Evolutionary conservation across 441 rosid genomes (phyloP), one percentile per base, ranked within the genome.

Genomic region (Eruca vesicaria): DNA sequence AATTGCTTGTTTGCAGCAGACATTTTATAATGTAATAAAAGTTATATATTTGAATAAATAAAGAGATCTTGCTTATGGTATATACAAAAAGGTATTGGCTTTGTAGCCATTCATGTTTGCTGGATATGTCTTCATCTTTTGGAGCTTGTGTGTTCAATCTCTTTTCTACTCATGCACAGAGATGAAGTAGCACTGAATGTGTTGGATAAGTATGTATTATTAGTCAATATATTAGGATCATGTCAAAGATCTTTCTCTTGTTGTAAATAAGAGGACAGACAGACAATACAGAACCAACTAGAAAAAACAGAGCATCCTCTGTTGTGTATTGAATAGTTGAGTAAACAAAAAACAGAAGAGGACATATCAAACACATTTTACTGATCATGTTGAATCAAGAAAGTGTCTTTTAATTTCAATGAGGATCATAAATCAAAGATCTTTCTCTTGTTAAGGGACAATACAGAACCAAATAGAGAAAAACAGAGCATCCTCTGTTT

Each of bases 401-500:
- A 1, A 23, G 26, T 23, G 26, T 23, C n/a, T n/a, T n/a, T n/a
- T 1, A 23, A 23, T 23, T 23, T 23, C 1, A 23, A 23, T 3
- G 26, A 23, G 1, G 32, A 29, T 0, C 32, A 29, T 5, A 29
- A 29, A 29, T 5, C 32, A 29, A 29, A 29, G 32, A 29, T 29
- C 32, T 29, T 29, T 73, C 20, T 32, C 38, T 66, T 59, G 48
- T 43, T 45, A 74, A 59, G 69, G 72, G 50, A 31, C 9, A 18
- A 53, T 36, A 36, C 57, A 68, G 8, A 69, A 57, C 18, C 33
- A 55, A n/a, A n/a, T 23, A 68, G 14, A 52, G 10, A 64, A 19
- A 78, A 78, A 57, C 78, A 78, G 81, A 78, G 70, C 62, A 67
- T 66, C 11, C 77, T 78, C 77, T 66, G 73, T 67, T 78, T 73